Base-by-base conservation (phyloP, 2,329 filamentous ascomycete genomes). In the Colletotrichum sp. region DNA sequence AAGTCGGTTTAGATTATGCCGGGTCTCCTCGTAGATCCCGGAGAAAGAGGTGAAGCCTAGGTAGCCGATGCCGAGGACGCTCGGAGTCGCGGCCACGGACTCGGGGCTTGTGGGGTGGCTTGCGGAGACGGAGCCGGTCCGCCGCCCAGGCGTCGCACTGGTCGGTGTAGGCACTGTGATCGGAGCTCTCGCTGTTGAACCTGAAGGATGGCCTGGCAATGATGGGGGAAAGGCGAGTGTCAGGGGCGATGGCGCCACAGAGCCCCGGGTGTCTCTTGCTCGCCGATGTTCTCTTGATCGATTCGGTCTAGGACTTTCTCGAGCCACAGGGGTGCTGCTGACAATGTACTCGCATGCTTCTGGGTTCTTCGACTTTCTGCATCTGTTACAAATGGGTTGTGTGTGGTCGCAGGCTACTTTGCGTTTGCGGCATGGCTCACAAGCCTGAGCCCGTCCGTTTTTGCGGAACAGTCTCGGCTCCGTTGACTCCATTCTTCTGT, bases 31-130 rank as follows among this genome's bases (percentile, higher is more conserved):
- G 64, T 85, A 86, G 26, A 87, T 85, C 16, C 83, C 81, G 64
- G 81, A 85, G 76, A 86, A 86, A 71, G 85, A 88, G 4, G 86
- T 88, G 78, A 84, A 87, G 69, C 87, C 87, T n/a, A 88, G 81
- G 80, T 87, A 88, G 2, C 87, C 87, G 43, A 80, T 76, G 75
- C 30, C 78, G 66, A 76, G 21, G 16, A 75, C 66, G 12, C 52
- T 69, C 24, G 75, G 67, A 32, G 72, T 64, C 24, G 63, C 67
- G 7, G 26, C 57, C 32, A 43, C 61, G 57, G 75, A 76, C 24
- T 76, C 72, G 65, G 75, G 71, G 36, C 71, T 76, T 48, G 71
- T 76, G 48, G 71, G 74, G 67, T 67, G 52, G 57, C 73, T 66
- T 72, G 67, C 65, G 21, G 70, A 24, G 16, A 68, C 16, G 64